phyloP scores from a whole-genome alignment of 495 filamentous ascomycete genomes.

The Xylaria castorea region DNA sequence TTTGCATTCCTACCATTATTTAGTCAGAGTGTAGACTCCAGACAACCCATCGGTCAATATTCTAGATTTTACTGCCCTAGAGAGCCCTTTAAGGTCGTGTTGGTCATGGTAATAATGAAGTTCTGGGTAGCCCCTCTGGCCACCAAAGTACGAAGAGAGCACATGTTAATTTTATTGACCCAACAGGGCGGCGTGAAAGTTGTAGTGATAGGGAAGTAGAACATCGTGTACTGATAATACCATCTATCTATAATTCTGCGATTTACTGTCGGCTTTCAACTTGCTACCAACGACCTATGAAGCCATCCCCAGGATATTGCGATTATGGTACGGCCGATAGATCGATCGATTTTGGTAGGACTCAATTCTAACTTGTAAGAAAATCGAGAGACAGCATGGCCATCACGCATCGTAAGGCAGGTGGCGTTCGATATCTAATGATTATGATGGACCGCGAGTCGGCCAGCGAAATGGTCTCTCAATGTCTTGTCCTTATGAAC shows the following conservation, averaged over 20 bases:
- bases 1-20: not conserved
- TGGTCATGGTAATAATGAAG: not conserved
- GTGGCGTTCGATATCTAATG: constrained; percentile 43
- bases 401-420: constrained; percentile 25
- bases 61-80: not conserved
- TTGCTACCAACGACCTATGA: not conserved
- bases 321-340: not conserved
- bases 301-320: not conserved
- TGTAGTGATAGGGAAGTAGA: not conserved
- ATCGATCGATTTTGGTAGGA: not conserved
- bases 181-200: not conserved
- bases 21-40: not conserved
- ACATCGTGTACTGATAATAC: too few species aligned
- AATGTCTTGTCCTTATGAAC: not conserved
- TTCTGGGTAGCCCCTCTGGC: not conserved
- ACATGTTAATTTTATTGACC: not conserved
- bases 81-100: not conserved
- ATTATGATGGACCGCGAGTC: not conserved
- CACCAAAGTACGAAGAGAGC: not conserved
- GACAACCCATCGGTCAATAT: not conserved
- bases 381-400: too few species aligned
- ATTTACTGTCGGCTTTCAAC: not conserved
- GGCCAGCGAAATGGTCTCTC: not conserved
- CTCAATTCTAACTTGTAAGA: too few species aligned
- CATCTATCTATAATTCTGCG: too few species aligned